Percentiles rank a stretch among this genome's conserved stretches.
These are phyloP conservation scores for Dimargaris verticillata DNA, from an alignment of 192 early-diverging fungal genomes.

Conservation along the genomic window DNA sequence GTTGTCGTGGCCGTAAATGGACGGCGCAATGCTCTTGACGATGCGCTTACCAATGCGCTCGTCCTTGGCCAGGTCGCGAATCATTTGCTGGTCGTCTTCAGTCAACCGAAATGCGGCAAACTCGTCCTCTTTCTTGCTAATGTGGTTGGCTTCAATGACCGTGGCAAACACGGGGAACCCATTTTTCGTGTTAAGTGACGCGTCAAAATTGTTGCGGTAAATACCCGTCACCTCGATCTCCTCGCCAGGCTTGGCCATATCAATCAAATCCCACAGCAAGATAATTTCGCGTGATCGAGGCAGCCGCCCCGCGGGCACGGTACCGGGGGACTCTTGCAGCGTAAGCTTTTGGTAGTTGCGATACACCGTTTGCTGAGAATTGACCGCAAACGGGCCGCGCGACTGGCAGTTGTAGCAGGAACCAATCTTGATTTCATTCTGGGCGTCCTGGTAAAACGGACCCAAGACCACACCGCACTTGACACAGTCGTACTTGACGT, in stretches of 20 bases:
- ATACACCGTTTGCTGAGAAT: conserved; percentile 91
- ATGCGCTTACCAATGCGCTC: conserved; percentile 66
- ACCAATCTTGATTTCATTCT: conserved; percentile 65
- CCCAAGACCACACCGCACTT: conserved; percentile 85
- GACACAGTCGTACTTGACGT: conserved; percentile 86
- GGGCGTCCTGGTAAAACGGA: conserved; percentile 85
- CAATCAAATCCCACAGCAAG: conserved; percentile 89
- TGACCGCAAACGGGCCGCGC: conserved; percentile 79
- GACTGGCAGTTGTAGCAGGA: conserved; percentile 79
- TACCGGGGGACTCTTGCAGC: conserved; percentile 88
- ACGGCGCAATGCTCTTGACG: conserved; percentile 87
- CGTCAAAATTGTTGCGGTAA: conserved; percentile 91
- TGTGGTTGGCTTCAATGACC: conserved; percentile 92
- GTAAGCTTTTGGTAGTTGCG: conserved; percentile 95
- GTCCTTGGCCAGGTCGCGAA: conserved; percentile 60
- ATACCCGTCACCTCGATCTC: conserved; percentile 90
- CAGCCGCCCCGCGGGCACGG: conserved; percentile 84
- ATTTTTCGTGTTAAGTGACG: conserved; percentile 66
- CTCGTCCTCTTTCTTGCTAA: conserved; percentile 73
- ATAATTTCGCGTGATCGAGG: conserved; percentile 90
- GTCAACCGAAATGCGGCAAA: conserved; percentile 76
- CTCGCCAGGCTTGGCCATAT: conserved; percentile 88
- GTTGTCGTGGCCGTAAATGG: conserved; percentile 97
- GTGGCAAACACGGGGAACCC: conserved; percentile 96
- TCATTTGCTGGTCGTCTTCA: conserved; percentile 73